These are phyloP conservation scores for Polymyxa betae DNA, from an alignment of 208 protist genomes.

Conservation along the genomic window DNA sequence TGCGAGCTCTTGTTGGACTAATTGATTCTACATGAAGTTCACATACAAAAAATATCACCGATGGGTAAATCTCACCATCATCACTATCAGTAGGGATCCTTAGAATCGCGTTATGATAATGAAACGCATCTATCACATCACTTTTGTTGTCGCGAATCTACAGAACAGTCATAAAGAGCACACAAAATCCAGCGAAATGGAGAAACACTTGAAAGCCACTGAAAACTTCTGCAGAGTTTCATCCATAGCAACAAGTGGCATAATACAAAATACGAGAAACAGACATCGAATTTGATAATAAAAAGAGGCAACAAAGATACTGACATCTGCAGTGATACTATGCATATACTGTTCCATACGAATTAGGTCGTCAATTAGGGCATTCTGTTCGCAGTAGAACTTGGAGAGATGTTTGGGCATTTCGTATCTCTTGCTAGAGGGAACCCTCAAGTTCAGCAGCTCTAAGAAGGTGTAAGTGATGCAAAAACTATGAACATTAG, in stretches of 20 bases:
- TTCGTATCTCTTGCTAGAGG: background rate
- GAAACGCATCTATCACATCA: background rate
- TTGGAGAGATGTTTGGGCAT: background rate
- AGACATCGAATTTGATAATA: no score
- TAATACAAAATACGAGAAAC: no score
- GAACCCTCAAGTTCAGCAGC: background rate
- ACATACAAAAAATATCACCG: background rate
- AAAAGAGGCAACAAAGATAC: background rate
- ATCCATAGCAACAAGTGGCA: no score
- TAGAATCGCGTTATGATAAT: slow-evolving; percentile 40
- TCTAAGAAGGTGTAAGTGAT: no score
- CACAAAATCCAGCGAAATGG: no score
- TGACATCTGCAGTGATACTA: slow-evolving; percentile 26
- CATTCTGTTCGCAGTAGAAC: slow-evolving; percentile 32
- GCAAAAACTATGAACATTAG: no score
- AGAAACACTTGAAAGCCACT: no score
- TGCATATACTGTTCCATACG: slow-evolving; percentile 37
- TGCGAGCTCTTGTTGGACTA: background rate
- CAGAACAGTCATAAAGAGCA: background rate
- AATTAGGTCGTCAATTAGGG: slow-evolving; percentile 20
- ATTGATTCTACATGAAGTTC: background rate
- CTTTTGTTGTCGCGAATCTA: background rate
- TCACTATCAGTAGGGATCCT: background rate
- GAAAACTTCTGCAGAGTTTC: no score
- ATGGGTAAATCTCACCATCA: background rate